A percentile compares a stretch with the other conserved stretches of the same genome.
Conservation (phyloP, 768 basidiomycete genomes). For the Termitomyces sp. region DNA sequence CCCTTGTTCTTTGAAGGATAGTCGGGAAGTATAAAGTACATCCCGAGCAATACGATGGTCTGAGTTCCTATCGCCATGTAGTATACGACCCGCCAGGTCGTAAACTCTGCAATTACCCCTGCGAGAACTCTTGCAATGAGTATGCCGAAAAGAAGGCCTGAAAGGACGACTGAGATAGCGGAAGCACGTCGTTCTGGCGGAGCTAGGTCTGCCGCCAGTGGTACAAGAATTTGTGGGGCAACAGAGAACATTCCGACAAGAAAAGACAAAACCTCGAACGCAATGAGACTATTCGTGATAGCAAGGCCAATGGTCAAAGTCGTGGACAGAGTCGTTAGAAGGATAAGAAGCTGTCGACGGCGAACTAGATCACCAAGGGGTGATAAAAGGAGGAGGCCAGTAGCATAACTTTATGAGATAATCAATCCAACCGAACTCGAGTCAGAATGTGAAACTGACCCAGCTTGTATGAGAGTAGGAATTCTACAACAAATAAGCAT, state of each 20-base stretch:
- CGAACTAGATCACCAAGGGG: slow-evolving; percentile 83
- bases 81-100: slow-evolving; percentile 73
- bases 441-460: slow-evolving; percentile 30
- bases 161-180: slow-evolving; percentile 70
- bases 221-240: slow-evolving; percentile 72
- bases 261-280: slow-evolving; percentile 68
- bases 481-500: slow-evolving; percentile 31
- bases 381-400: slow-evolving; percentile 67
- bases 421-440: neutral
- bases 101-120: slow-evolving; percentile 69
- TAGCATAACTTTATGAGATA: slow-evolving; percentile 48
- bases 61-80: slow-evolving; percentile 76
- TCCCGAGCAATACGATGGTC: slow-evolving; percentile 44
- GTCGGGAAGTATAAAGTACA: slow-evolving; percentile 72
- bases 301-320: slow-evolving; percentile 68
- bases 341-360: slow-evolving; percentile 68
- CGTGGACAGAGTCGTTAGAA: slow-evolving; percentile 52
- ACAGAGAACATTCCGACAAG: slow-evolving; percentile 66
- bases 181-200: slow-evolving; percentile 68
- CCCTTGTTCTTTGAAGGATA: slow-evolving; percentile 71
- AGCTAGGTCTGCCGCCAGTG: slow-evolving; percentile 77
- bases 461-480: slow-evolving; percentile 63
- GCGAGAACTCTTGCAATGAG: slow-evolving; percentile 71
- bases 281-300: slow-evolving; percentile 48
- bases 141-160: slow-evolving; percentile 67